Percentiles rank a stretch among this genome's conserved stretches.
Conservation (phyloP, 352 stramenopile genomes). For the Bremia lactucae region DNA sequence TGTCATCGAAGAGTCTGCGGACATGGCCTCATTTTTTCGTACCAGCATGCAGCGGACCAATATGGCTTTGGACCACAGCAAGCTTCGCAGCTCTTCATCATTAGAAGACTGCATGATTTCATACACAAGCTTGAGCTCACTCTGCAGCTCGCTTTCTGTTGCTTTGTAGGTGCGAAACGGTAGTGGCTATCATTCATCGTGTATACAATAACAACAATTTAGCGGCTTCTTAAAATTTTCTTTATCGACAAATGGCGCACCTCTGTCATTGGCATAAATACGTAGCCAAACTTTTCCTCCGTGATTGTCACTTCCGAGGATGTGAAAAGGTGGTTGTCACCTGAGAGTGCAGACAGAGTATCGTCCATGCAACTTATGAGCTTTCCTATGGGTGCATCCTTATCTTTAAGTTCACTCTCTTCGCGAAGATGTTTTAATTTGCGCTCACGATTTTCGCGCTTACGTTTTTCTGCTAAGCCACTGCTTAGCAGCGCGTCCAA, state of each 20-base stretch:
- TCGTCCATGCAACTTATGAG: slow-evolving; percentile 62
- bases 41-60: slow-evolving; percentile 42
- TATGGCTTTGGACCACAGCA: slow-evolving; percentile 72
- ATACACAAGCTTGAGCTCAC: slow-evolving; percentile 51
- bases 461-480: slow-evolving; percentile 45
- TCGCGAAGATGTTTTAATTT: slow-evolving; percentile 52
- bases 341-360: slow-evolving; percentile 60
- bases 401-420: slow-evolving; percentile 27
- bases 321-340: slow-evolving; percentile 49
- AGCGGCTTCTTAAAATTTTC: neutral
- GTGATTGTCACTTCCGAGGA: slow-evolving; percentile 23
- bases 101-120: slow-evolving; percentile 45
- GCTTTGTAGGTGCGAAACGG: slow-evolving; percentile 46
- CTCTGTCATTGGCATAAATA: slow-evolving; percentile 69
- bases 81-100: slow-evolving; percentile 32
- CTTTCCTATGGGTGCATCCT: slow-evolving; percentile 29
- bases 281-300: slow-evolving; percentile 74
- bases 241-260: slow-evolving; percentile 4
- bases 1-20: slow-evolving; percentile 3
- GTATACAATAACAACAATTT: slow-evolving; percentile 1
- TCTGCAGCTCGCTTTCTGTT: slow-evolving; percentile 36
- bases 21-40: slow-evolving; percentile 10
- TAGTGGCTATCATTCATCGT: slow-evolving; percentile 26
- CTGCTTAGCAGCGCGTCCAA: slow-evolving; percentile 64
- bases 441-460: slow-evolving; percentile 37